phyloP scores from a whole-genome alignment of 306 rosid genomes.

The Ceratonia siliqua region DNA sequence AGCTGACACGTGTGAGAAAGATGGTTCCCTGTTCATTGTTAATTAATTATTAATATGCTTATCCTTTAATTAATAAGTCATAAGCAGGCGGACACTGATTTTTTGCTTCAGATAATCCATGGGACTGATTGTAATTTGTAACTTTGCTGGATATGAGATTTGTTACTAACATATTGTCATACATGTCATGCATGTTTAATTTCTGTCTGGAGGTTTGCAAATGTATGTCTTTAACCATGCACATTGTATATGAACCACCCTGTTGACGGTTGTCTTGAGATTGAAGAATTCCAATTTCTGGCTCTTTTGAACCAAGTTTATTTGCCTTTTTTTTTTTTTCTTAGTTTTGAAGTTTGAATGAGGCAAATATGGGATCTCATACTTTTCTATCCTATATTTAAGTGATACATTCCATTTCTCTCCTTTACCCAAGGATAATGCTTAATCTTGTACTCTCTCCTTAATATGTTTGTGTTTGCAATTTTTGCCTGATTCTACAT shows the following conservation, averaged over 20 bases:
- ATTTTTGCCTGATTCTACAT: conserved; percentile 3
- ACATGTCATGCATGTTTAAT: not conserved
- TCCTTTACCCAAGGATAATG: not conserved
- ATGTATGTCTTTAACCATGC: not conserved
- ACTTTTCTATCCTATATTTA: not conserved
- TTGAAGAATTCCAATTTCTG: not conserved
- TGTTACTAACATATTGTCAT: not conserved
- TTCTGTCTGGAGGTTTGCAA: not conserved
- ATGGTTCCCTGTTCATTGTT: not conserved
- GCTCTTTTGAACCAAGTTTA: not conserved
- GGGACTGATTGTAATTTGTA: not conserved
- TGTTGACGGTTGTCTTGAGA: not conserved
- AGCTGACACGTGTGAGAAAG: not conserved
- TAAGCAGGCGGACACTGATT: not conserved
- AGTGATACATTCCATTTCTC: conserved; percentile 18
- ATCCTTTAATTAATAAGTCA: not conserved
- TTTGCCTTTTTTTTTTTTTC: not conserved
- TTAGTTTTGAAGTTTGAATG: not conserved
- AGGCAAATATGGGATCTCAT: not conserved
- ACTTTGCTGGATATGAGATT: not conserved
- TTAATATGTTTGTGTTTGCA: not conserved
- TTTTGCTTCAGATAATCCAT: not conserved
- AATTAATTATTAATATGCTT: not conserved
- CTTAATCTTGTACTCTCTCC: not conserved
- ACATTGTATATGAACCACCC: not conserved